phyloP scores from a whole-genome alignment of 176 grass and related monocot species.

The maize (Zea mays) region Zm-B73-REFERENCE-NAM-5.0 NC_050096.1:225278001-225278500 shows the following conservation, averaged over 20 bases:
- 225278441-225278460: slow-evolving; percentile 37
- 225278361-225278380: neutral
- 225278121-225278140: slow-evolving; percentile 25
- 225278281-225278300: slow-evolving; percentile 26
- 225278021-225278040: neutral
- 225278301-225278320: slow-evolving; percentile 4
- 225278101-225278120: slow-evolving; percentile 32
- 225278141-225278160: neutral
- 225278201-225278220: slow-evolving; percentile 24
- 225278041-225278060: slow-evolving; percentile 2
- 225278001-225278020: slow-evolving; percentile 23
- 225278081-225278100: neutral
- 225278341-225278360: slow-evolving; percentile 24
- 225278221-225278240: neutral
- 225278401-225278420: neutral
- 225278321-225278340: neutral
- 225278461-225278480: slow-evolving; percentile 17
- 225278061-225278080: neutral
- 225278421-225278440: slow-evolving; percentile 37
- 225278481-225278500: slow-evolving; percentile 47
- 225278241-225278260: neutral
- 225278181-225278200: slow-evolving; percentile 20
- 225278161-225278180: slow-evolving; percentile 11
- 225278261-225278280: slow-evolving; percentile 29
- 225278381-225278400: slow-evolving; percentile 10